These are phyloP conservation scores for Yamadazyma atlantica DNA, from an alignment of 1,139 yeast genomes.

Conservation along the genomic window DNA sequence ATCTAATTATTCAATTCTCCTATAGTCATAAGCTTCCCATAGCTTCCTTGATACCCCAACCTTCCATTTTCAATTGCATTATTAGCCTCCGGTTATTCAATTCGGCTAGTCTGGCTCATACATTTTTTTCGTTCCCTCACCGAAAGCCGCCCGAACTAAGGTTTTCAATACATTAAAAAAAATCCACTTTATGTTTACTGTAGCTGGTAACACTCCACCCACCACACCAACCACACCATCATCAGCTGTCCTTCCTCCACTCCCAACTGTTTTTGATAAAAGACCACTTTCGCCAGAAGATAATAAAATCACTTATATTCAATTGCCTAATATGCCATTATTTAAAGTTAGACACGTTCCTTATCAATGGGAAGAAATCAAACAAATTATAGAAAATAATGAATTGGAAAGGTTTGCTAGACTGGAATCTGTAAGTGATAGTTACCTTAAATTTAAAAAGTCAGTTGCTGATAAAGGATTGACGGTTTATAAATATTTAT, in stretches of 20 bases:
- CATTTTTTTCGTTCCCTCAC: not conserved
- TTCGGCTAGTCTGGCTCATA: not conserved
- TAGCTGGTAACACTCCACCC: not conserved
- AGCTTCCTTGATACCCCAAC: not conserved
- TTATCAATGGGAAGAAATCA: slow-evolving; percentile 37
- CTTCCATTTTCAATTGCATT: not conserved
- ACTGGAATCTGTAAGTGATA: slow-evolving; percentile 30
- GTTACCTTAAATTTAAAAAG: slow-evolving; percentile 36
- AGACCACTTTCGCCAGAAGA: slow-evolving; percentile 3
- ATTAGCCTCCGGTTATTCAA: not conserved
- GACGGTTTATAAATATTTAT: slow-evolving; percentile 36
- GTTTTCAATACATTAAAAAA: not conserved
- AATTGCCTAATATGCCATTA: slow-evolving; percentile 41
- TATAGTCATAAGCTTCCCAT: not conserved
- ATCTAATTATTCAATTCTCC: too few relatives aligned
- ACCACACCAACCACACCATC: slow-evolving; percentile 2
- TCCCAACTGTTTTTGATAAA: not conserved
- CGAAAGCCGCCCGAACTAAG: slow-evolving; percentile 1
- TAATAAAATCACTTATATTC: slow-evolving; percentile 19
- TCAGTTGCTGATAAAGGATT: slow-evolving; percentile 24
- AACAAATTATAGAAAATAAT: slow-evolving; percentile 30
- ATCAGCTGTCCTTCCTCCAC: slow-evolving; percentile 1
- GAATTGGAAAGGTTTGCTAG: slow-evolving; percentile 42
- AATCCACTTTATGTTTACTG: not conserved
- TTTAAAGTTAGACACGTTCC: slow-evolving; percentile 35